A percentile compares a stretch with the other conserved stretches of the same genome.
phyloP scores from a whole-genome alignment of 192 early-diverging fungal species.

The Rhizophagus prolifer region DNA sequence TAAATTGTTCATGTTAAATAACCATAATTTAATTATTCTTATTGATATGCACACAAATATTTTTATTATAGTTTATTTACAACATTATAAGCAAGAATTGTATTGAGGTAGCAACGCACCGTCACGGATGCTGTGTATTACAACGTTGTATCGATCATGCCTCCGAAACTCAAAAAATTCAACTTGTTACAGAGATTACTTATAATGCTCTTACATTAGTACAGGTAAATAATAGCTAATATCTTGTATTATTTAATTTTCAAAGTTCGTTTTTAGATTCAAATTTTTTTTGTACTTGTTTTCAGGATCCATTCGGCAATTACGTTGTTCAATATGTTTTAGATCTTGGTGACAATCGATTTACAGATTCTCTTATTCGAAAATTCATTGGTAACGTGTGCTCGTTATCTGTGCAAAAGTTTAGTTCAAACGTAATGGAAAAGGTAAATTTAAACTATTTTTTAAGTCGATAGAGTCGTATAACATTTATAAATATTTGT shows the following conservation, averaged over 20 bases:
- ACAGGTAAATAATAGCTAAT: slow-evolving; percentile 37
- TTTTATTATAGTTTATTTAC: slow-evolving; percentile 70
- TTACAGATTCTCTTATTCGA: slow-evolving; percentile 68
- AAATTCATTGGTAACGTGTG: slow-evolving; percentile 77
- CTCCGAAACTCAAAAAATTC: slow-evolving; percentile 63
- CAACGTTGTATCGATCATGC: slow-evolving; percentile 91
- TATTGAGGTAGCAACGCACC: slow-evolving; percentile 83
- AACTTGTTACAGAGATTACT: slow-evolving; percentile 78
- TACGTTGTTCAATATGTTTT: slow-evolving; percentile 93
- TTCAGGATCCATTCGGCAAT: slow-evolving; percentile 81
- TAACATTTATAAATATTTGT: background rate
- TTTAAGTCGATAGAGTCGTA: background rate
- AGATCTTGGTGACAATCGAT: slow-evolving; percentile 68
- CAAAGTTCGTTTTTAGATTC: too few relatives aligned
- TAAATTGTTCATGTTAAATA: background rate
- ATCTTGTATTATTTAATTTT: background rate
- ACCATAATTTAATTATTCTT: background rate
- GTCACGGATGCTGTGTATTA: slow-evolving; percentile 88
- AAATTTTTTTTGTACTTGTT: too few relatives aligned
- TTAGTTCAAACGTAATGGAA: slow-evolving; percentile 91
- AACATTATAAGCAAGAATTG: slow-evolving; percentile 77
- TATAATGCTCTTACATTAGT: slow-evolving; percentile 72
- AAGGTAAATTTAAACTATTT: slow-evolving; percentile 53
- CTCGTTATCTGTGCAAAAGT: slow-evolving; percentile 82
- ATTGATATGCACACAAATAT: background rate